Evolutionary conservation across 179 eudicot genomes (phyloP).

Genomic region (Beta corolliflora): DNA sequence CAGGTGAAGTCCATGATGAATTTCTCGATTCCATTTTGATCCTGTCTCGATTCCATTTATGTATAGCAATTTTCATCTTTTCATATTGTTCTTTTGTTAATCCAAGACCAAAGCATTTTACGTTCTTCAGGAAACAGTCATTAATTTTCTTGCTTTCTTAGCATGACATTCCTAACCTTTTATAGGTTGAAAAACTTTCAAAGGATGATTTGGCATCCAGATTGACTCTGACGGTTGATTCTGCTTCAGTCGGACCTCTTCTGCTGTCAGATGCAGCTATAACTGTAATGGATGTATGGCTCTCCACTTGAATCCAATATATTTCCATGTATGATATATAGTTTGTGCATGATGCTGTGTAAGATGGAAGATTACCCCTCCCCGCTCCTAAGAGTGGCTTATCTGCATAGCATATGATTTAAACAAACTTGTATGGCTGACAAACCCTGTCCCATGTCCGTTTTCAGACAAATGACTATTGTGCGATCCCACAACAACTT

Average conservation of each 20-base stretch:
- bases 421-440: not conserved
- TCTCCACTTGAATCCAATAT: not conserved
- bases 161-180: conserved; percentile 5
- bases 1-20: conserved; percentile 55
- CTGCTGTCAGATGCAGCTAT: conserved; percentile 68
- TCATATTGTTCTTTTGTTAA: not conserved
- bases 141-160: not conserved
- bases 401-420: not conserved
- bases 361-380: not conserved
- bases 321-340: not conserved
- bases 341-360: not conserved
- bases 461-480: conserved; percentile 77
- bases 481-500: conserved; percentile 78
- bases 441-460: not conserved
- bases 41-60: not conserved
- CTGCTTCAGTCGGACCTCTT: conserved; percentile 77
- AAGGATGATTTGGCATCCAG: conserved; percentile 91
- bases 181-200: conserved; percentile 84
- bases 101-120: not conserved
- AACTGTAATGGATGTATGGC: conserved; percentile 90
- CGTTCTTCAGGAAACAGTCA: not conserved
- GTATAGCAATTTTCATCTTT: not conserved
- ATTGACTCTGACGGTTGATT: conserved; percentile 76
- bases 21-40: not conserved
- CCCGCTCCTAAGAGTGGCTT: not conserved